Base-by-base conservation (phyloP, 257 asterid genomes). In the Forsythia viridissima region DNA sequence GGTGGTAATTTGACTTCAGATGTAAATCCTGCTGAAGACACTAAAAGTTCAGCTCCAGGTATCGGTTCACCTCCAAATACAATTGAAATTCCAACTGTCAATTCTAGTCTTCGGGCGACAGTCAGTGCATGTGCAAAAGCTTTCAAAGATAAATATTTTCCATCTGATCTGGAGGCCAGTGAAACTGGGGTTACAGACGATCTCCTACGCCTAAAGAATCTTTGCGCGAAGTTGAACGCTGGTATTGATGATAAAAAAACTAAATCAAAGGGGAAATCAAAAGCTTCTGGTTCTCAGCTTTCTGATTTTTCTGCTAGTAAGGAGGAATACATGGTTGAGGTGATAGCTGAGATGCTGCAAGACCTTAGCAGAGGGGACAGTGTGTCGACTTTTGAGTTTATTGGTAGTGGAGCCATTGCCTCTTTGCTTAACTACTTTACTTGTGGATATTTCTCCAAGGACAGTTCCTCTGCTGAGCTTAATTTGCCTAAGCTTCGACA, bases 361-460 rank as follows among this genome's bases (percentile, higher is more conserved):
- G 99, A 96, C 89, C 96, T 96, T 70, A 82, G 94, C 88, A 88
- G 87, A 85, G 98, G 90, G 55, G 98, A 92, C n/a, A 98, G 99
- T 37, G 98, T 96, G 43, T 96, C 99, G 52, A 94, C 98, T 65
- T 96, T 94, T 79, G 99, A 96, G 87, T 96, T 96, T 73, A 92
- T 92, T 73, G 97, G 99, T 77, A 94, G 99, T 80, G 98, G 99
- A 55, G 98, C 86, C 68, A 96, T 96, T 76, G 85, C 86, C 44
- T 88, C 99, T 73, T 84, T 96, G 82, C 95, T 96, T 73, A 90
- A 90, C 85, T 96, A 94, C 81, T 90, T 92, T 70, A 91, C 98
- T 2, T 94, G 97, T 78, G 99, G 98, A 77, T 89, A 81, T 83
- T 92, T 91, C 89, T 85, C 90, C 8, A 94, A 92, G 86, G 98